Percentiles rank a stretch among this genome's conserved stretches.
phyloP scores from a whole-genome alignment of 257 asterid species.

The Rehmannia glutinosa region DNA sequence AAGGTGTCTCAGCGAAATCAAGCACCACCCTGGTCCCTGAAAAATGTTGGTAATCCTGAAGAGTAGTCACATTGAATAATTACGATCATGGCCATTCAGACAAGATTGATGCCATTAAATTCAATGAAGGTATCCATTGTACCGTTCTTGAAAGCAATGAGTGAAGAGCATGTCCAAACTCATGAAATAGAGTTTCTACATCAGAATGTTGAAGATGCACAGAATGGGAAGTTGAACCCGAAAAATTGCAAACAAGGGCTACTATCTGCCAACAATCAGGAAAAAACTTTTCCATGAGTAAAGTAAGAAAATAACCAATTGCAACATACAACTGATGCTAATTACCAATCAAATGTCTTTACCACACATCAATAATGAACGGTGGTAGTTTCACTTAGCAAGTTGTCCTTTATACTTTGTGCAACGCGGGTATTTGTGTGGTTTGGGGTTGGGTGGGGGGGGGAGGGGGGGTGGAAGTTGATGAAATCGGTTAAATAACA shows the following conservation, averaged over 20 bases:
- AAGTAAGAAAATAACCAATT: conserved; percentile 7
- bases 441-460: neutral
- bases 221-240: conserved; percentile 51
- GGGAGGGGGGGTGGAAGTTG: neutral
- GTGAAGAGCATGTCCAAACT: conserved; percentile 98
- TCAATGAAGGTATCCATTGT: conserved; percentile 12
- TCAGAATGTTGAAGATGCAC: conserved; percentile 81
- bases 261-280: conserved; percentile 55
- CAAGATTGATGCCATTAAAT: neutral
- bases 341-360: neutral
- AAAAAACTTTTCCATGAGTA: neutral
- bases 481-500: too few relatives aligned
- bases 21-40: conserved; percentile 88
- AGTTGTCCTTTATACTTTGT: neutral
- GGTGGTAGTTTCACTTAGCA: neutral
- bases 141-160: conserved; percentile 98
- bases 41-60: conserved; percentile 94
- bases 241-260: conserved; percentile 96
- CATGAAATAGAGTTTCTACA: conserved; percentile 94
- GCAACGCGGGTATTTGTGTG: neutral
- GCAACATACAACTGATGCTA: neutral
- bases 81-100: conserved; percentile 6
- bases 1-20: conserved; percentile 97
- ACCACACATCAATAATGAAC: neutral
- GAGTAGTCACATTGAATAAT: conserved; percentile 19